Evolutionary conservation across 108 stramenopile genomes (phyloP).

Genomic region (Epithemia pelagica): DNA sequence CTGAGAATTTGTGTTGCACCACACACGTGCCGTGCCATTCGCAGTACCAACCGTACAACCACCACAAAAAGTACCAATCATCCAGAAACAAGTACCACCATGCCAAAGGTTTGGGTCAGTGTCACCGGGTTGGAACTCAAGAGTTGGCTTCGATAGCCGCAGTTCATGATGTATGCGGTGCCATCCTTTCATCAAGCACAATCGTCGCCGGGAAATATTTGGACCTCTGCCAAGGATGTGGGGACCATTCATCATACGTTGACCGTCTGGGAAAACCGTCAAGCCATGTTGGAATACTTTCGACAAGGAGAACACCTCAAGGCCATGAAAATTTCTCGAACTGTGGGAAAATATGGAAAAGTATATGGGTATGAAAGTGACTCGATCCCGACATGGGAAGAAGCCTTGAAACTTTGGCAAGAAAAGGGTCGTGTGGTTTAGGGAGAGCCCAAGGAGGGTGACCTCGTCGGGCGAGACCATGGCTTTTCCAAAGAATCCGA

Average conservation of each 20-base stretch:
- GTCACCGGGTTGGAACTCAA: slow-evolving; percentile 1
- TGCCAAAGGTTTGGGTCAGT: background rate
- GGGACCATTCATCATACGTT: slow-evolving; percentile 5
- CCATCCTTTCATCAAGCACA: background rate
- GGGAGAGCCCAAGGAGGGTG: background rate
- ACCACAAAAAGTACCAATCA: slow-evolving; percentile 11
- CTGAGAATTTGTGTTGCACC: too few relatives aligned
- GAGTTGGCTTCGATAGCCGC: background rate
- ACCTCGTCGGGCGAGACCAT: background rate
- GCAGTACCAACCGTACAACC: too few relatives aligned
- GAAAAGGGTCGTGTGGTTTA: slow-evolving; percentile 2
- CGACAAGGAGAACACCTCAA: slow-evolving; percentile 3
- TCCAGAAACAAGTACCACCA: background rate
- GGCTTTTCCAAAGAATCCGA: background rate
- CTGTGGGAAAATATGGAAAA: slow-evolving; percentile 15
- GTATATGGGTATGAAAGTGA: slow-evolving; percentile 10
- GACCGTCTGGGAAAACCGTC: slow-evolving; percentile 8
- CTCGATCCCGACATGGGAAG: slow-evolving; percentile 9
- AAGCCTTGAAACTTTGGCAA: slow-evolving; percentile 5
- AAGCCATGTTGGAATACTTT: slow-evolving; percentile 6
- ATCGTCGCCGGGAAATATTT: background rate
- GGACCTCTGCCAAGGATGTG: background rate
- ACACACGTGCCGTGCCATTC: too few relatives aligned
- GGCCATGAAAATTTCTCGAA: slow-evolving; percentile 27
- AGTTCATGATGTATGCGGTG: background rate